These are phyloP conservation scores for Phytophthora citricola DNA, from an alignment of 352 stramenopile species.

Conservation along the genomic window DNA sequence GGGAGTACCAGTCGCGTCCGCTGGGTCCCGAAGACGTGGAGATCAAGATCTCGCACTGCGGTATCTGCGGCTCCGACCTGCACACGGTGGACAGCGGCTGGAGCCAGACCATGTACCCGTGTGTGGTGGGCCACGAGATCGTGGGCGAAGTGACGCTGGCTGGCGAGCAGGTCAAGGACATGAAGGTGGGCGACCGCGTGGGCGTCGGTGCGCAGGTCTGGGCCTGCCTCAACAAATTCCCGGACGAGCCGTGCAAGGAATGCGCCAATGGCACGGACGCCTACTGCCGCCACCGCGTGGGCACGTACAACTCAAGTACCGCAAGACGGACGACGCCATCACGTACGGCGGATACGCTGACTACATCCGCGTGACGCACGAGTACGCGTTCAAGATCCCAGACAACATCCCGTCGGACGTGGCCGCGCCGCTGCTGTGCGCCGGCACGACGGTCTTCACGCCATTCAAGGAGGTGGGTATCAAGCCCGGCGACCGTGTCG, in stretches of 20 bases:
- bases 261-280: slow-evolving; percentile 67
- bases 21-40: slow-evolving; percentile 17
- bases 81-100: slow-evolving; percentile 30
- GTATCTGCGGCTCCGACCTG: slow-evolving; percentile 21
- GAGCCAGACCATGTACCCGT: slow-evolving; percentile 34
- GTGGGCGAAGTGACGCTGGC: slow-evolving; percentile 24
- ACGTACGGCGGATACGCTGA: slow-evolving; percentile 72
- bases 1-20: slow-evolving; percentile 6
- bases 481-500: slow-evolving; percentile 60
- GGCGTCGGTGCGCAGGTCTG: slow-evolving; percentile 34
- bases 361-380: slow-evolving; percentile 60
- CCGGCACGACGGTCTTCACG: slow-evolving; percentile 22
- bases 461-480: slow-evolving; percentile 55
- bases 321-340: slow-evolving; percentile 38
- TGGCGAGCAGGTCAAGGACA: slow-evolving; percentile 16
- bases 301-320: slow-evolving; percentile 59
- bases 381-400: slow-evolving; percentile 61
- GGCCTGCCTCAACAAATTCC: slow-evolving; percentile 65
- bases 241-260: slow-evolving; percentile 56
- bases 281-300: slow-evolving; percentile 56
- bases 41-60: slow-evolving; percentile 30
- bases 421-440: slow-evolving; percentile 15
- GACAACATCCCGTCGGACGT: slow-evolving; percentile 28
- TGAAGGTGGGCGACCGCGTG: slow-evolving; percentile 27
- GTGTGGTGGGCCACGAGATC: slow-evolving; percentile 57